Evolutionary conservation across 2,329 filamentous ascomycete species (phyloP), one percentile per base, ranked within the genome.

Genomic region (Colletotrichum sp.): DNA sequence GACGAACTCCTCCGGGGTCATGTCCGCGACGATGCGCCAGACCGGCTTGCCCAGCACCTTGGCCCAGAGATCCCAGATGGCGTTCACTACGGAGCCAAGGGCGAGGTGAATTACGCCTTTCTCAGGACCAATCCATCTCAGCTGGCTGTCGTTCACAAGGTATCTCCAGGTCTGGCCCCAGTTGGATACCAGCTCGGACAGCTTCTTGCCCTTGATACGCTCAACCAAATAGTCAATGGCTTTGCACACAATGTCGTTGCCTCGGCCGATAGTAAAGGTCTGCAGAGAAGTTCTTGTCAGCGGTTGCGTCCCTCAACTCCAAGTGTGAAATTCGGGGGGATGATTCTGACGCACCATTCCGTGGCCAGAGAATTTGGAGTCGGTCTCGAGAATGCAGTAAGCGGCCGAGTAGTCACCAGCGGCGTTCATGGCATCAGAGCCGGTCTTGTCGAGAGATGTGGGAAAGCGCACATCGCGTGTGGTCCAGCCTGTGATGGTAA

Each of bases 361-460:
- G 82, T 97, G 95, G 16, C 95, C 95, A 2, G 90, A 89, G 81
- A 90, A 90, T 13, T 90, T 83, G 1, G 94, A 93, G 83, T 98
- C 94, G 1, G 96, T 98, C 82, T 95, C 88, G 65, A 98, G 88
- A 81, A 98, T 96, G 85, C 95, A 98, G 89, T 98, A 98, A n/a
- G 96, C 96, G 15, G 96, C 90, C 2, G 95, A 98, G 87, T 98
- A 98, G 86, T 98, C 95, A 77, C 95, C 95, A 4, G 96, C 95
- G 5, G 95, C 94, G 83, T 98, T 98, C 96, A 98, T 98, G 82
- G 95, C 96, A 91, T 98, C 96, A 10, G 95, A 98, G 81, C 96
- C 96, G n/a, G 95, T 98, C 88, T 96, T 97, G 87, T 98, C 95
- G 77, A 98, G 92, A 55, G 96, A 98, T n/a, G 96, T 98, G 85